phyloP scores from a whole-genome alignment of 805 yeast species.

The Clavispora fructus region DNA sequence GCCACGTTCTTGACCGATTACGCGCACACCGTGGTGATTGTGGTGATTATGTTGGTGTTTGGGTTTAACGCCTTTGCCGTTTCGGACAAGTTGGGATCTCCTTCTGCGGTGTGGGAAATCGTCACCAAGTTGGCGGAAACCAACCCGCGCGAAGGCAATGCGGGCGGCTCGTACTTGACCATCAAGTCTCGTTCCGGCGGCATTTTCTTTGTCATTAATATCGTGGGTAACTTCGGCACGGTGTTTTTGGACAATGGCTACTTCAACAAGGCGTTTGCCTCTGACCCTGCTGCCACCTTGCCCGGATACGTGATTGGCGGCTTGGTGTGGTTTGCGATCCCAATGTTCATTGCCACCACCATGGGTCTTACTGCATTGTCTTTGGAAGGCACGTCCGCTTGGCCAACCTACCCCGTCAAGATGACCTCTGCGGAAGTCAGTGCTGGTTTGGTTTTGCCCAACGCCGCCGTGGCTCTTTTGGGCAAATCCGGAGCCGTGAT shows the following conservation, averaged over 20 bases:
- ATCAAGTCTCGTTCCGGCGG: constrained; percentile 85
- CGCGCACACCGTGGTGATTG: constrained; percentile 50
- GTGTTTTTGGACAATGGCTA: constrained; percentile 84
- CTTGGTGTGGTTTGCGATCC: constrained; percentile 86
- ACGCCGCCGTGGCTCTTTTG: constrained; percentile 76
- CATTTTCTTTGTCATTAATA: constrained; percentile 78
- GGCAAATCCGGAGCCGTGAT: constrained; percentile 90
- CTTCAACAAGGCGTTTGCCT: constrained; percentile 85
- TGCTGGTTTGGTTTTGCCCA: constrained; percentile 77
- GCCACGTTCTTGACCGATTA: constrained; percentile 44
- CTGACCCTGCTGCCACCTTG: constrained; percentile 75
- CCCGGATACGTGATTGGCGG: constrained; percentile 90
- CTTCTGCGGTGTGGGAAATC: constrained; percentile 71
- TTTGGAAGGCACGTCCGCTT: constrained; percentile 59
- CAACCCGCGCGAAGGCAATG: constrained; percentile 72
- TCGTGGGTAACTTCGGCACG: constrained; percentile 87
- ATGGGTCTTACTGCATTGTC: constrained; percentile 83
- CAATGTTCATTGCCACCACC: constrained; percentile 75
- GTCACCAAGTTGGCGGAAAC: constrained; percentile 55
- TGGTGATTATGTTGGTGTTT: constrained; percentile 73
- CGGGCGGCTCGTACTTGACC: constrained; percentile 82
- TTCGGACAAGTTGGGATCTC: constrained; percentile 70
- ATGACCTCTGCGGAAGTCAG: constrained; percentile 64
- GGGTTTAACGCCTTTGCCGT: constrained; percentile 76
- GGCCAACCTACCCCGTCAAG: constrained; percentile 75